These are phyloP conservation scores for Lactarius indigo DNA, from an alignment of 768 basidiomycete species.

Conservation along the genomic window DNA sequence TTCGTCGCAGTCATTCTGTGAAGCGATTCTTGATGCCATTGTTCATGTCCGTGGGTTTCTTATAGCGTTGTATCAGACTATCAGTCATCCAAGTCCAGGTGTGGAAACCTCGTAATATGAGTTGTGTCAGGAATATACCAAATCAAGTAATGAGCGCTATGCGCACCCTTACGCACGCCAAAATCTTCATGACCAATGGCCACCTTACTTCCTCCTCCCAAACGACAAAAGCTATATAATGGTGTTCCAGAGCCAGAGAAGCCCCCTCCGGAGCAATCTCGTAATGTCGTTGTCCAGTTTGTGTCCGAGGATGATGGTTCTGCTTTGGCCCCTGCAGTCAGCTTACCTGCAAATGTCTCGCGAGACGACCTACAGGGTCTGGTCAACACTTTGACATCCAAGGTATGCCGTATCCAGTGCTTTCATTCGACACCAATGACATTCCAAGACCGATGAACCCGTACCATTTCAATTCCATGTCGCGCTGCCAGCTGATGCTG, in stretches of 20 bases:
- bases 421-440: constrained; percentile 20
- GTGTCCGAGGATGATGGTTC: constrained; percentile 83
- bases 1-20: background rate
- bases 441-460: constrained; percentile 73
- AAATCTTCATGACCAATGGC: constrained; percentile 51
- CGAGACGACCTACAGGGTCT: constrained; percentile 81
- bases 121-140: constrained; percentile 5
- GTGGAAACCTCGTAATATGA: background rate
- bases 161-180: background rate
- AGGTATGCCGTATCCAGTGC: constrained; percentile 40
- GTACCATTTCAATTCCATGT: constrained; percentile 93
- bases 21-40: background rate
- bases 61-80: background rate
- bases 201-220: constrained; percentile 81
- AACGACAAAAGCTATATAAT: constrained; percentile 80
- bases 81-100: background rate
- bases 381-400: constrained; percentile 80
- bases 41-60: constrained; percentile 1
- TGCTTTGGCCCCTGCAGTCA: constrained; percentile 82
- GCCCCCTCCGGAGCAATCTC: constrained; percentile 45
- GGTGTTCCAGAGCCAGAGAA: constrained; percentile 63
- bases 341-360: constrained; percentile 81
- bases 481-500: constrained; percentile 55
- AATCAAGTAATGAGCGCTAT: background rate
- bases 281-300: constrained; percentile 87